Evolutionary conservation across 164 flowering plant species (phyloP).

Genomic region (Santalum album): DNA sequence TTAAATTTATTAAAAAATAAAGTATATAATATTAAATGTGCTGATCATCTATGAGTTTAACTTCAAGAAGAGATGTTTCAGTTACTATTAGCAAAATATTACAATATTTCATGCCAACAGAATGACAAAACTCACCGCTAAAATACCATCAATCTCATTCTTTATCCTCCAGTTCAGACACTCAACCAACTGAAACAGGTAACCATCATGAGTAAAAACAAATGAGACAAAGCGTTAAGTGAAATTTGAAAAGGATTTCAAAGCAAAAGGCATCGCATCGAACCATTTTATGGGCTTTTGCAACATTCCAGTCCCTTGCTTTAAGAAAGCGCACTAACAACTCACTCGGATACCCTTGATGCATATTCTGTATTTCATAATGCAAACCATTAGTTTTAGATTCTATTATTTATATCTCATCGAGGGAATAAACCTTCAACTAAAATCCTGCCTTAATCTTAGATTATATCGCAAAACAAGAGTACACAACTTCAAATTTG

Average conservation of each 20-base stretch:
- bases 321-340: slow-evolving; percentile 70
- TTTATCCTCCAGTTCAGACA: slow-evolving; percentile 80
- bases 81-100: no score
- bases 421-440: no score
- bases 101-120: no score
- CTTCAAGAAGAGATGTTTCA: no score
- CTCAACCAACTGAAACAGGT: slow-evolving; percentile 57
- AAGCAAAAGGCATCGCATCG: slow-evolving; percentile 2
- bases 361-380: slow-evolving; percentile 55
- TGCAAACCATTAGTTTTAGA: not conserved
- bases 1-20: no score
- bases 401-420: no score
- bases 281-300: slow-evolving; percentile 89
- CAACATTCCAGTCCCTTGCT: slow-evolving; percentile 87
- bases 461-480: no score
- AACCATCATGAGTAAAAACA: slow-evolving; percentile 5
- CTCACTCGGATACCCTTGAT: slow-evolving; percentile 66
- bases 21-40: no score
- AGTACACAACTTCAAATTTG: no score
- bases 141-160: slow-evolving; percentile 71
- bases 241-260: not conserved
- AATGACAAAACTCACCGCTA: slow-evolving; percentile 48
- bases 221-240: not conserved
- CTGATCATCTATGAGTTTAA: no score
- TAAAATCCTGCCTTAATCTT: no score